phyloP scores from a whole-genome alignment of 2,329 filamentous ascomycete species.

The Sporothrix brasiliensis region DNA sequence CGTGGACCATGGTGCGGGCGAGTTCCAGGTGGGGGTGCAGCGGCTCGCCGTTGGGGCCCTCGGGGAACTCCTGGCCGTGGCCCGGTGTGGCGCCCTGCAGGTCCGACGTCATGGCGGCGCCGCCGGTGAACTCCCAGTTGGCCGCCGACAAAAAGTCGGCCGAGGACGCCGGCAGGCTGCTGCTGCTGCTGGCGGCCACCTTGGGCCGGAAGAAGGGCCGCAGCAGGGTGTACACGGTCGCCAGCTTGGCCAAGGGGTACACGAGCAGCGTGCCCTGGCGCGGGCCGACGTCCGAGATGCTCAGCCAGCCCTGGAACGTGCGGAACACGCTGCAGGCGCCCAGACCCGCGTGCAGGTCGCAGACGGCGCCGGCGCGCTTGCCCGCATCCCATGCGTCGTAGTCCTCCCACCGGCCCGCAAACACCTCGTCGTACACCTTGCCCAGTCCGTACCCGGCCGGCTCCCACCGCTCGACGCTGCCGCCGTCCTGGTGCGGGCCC shows the following conservation, averaged over 20 bases:
- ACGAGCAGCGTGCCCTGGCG: constrained; percentile 80
- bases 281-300: constrained; percentile 72
- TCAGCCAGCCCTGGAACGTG: constrained; percentile 88
- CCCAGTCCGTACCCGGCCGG: constrained; percentile 66
- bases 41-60: constrained; percentile 41
- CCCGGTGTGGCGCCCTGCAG: constrained; percentile 72
- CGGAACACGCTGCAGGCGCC: constrained; percentile 84
- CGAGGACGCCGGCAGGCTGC: background rate
- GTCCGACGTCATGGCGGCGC: constrained; percentile 38
- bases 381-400: constrained; percentile 83
- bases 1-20: constrained; percentile 68
- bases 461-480: constrained; percentile 76
- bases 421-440: constrained; percentile 72
- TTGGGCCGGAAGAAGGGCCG: constrained; percentile 76
- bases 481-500: constrained; percentile 73
- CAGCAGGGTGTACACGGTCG: constrained; percentile 78
- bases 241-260: constrained; percentile 73
- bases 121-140: constrained; percentile 41
- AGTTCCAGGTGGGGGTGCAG: constrained; percentile 73
- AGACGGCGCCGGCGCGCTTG: constrained; percentile 66
- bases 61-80: constrained; percentile 68
- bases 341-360: constrained; percentile 77
- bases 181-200: constrained; percentile 32
- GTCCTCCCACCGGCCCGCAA: constrained; percentile 74
- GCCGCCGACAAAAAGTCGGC: constrained; percentile 51